Evolutionary conservation across 202 grass and related monocot genomes (phyloP), one percentile per base, ranked within the genome.

Genomic region (Schoenoplectus tabernaemontani): DNA sequence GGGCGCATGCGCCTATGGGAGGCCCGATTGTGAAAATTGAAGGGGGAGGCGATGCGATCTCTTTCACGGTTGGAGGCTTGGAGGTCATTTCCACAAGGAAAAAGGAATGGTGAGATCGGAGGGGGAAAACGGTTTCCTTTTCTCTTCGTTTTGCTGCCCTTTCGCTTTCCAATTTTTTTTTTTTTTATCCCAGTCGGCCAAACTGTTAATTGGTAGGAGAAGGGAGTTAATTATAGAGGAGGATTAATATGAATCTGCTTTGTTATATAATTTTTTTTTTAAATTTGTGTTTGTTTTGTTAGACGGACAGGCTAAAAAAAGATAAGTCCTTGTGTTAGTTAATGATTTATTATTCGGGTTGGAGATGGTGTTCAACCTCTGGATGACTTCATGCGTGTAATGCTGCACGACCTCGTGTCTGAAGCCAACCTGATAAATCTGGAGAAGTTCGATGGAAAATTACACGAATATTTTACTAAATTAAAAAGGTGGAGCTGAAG

Each of bases 301-400:
- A 41, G 34, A 66, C 13, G n/a, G n/a, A 73, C 24, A 73, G 69
- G 44, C 69, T 73, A 74, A 54, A 74, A 54, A 74, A 54, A 54
- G 70, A n/a, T n/a, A n/a, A n/a, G n/a, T n/a, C n/a, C n/a, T 53
- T 36, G 26, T 2, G 65, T 51, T 50, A 48, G 44, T 74, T 74
- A n/a, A n/a, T n/a, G n/a, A n/a, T n/a, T n/a, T n/a, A n/a, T n/a
- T n/a, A n/a, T n/a, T n/a, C n/a, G n/a, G n/a, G n/a, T n/a, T n/a
- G n/a, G n/a, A n/a, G n/a, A n/a, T n/a, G n/a, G n/a, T n/a, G n/a
- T n/a, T n/a, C n/a, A n/a, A n/a, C n/a, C n/a, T n/a, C n/a, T n/a
- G n/a, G n/a, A n/a, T n/a, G n/a, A n/a, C n/a, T n/a, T n/a, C n/a
- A n/a, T n/a, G n/a, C n/a, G n/a, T n/a, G n/a, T n/a, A n/a, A n/a